A percentile compares a stretch with the other conserved stretches of the same genome.
Evolutionary conservation across 140 eudicot species (phyloP).

Genomic region (Senecio squalidus): DNA sequence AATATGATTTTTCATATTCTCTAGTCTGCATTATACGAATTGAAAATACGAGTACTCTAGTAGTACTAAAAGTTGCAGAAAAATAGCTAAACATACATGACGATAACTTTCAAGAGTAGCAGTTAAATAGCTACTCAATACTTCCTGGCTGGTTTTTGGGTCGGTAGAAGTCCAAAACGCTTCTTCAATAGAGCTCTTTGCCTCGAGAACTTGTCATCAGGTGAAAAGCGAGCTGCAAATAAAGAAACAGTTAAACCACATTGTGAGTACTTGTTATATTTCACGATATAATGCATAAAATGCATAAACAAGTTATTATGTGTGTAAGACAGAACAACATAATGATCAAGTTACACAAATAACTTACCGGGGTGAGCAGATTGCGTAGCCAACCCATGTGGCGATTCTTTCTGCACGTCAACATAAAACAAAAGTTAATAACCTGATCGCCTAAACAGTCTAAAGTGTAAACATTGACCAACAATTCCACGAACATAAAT

Average conservation of each 20-base stretch:
- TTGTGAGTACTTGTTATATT: no score
- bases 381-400: constrained; percentile 69
- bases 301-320: no score
- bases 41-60: neutral
- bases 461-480: neutral
- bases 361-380: constrained; percentile 94
- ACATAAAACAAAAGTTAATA: neutral
- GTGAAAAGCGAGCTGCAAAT: constrained; percentile 91
- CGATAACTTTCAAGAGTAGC: neutral
- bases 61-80: neutral
- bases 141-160: constrained; percentile 71
- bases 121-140: constrained; percentile 31
- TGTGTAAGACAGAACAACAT: neutral
- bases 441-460: neutral
- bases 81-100: neutral
- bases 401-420: constrained; percentile 77
- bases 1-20: no score
- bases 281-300: no score
- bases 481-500: neutral
- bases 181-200: constrained; percentile 88
- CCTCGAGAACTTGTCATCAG: constrained; percentile 89
- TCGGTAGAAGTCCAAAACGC: constrained; percentile 84
- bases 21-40: no score
- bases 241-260: neutral
- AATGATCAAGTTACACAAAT: neutral